Evolutionary conservation across 2,329 filamentous ascomycete genomes (phyloP).

Genomic region (Calcarisporium arbuscula): DNA sequence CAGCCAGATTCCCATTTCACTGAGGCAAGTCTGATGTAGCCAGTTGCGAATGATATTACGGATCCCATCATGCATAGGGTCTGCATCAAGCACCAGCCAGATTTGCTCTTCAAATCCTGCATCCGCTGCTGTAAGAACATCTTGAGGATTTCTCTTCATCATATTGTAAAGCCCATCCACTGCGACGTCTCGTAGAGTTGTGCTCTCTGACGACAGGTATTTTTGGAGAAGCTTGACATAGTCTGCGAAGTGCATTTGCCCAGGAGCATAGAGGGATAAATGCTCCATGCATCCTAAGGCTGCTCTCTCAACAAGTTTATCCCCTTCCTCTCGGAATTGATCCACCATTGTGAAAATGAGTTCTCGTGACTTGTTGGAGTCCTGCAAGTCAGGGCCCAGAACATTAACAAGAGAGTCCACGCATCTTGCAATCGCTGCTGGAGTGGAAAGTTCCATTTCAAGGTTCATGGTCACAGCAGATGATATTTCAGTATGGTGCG

Average conservation of each 20-base stretch:
- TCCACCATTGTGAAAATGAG: conserved; percentile 81
- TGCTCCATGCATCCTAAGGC: conserved; percentile 83
- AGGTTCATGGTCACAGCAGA: conserved; percentile 83
- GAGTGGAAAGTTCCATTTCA: conserved; percentile 76
- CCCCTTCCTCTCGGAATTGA: conserved; percentile 73
- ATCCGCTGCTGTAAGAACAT: conserved; percentile 71
- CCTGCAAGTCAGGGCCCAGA: conserved; percentile 88
- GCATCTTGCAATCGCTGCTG: conserved; percentile 76
- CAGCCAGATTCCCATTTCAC: conserved; percentile 79
- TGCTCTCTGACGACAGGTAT: conserved; percentile 64
- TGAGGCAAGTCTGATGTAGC: conserved; percentile 82
- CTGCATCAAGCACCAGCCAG: conserved; percentile 80
- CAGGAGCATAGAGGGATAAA: conserved; percentile 83
- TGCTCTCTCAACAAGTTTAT: conserved; percentile 64
- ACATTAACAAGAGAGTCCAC: conserved; percentile 97
- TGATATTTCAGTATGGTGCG: conserved; percentile 78
- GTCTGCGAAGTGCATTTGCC: conserved; percentile 72
- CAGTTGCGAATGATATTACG: conserved; percentile 85
- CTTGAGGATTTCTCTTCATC: conserved; percentile 85
- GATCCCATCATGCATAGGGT: conserved; percentile 72
- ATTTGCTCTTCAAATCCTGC: conserved; percentile 81
- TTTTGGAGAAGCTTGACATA: conserved; percentile 81
- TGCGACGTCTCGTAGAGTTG: conserved; percentile 69
- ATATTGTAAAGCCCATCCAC: conserved; percentile 87
- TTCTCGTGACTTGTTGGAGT: conserved; percentile 84